Conservation (phyloP, 345 rosid genomes). For the Brassica juncea region DNA sequence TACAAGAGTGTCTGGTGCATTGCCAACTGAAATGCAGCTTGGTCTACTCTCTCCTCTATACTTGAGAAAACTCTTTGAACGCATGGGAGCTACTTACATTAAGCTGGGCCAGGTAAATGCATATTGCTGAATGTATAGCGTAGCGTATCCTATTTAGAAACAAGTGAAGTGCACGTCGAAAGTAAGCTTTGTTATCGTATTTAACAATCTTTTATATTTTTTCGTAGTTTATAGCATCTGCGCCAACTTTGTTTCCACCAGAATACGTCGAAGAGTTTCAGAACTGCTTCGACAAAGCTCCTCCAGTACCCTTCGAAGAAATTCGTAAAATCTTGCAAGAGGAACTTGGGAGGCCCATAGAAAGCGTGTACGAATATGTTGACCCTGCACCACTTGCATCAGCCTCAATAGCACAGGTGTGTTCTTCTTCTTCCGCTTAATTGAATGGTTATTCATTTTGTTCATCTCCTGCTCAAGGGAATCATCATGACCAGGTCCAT, state of each 20-base stretch:
- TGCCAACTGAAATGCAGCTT: conserved; percentile 68
- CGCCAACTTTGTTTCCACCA: conserved; percentile 88
- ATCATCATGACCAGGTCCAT: conserved; percentile 65
- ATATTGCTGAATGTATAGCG: conserved; percentile 3
- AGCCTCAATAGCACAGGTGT: conserved; percentile 94
- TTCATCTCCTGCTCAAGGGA: conserved; percentile 21
- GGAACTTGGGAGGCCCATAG: conserved; percentile 87
- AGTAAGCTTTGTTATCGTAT: background rate
- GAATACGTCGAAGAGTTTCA: conserved; percentile 90
- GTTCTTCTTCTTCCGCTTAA: conserved; percentile 14
- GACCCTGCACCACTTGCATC: conserved; percentile 93
- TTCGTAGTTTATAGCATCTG: conserved; percentile 85
- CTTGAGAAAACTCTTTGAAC: conserved; percentile 90
- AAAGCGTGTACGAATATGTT: conserved; percentile 76
- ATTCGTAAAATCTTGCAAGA: conserved; percentile 73
- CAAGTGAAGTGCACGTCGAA: background rate
- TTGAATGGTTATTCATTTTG: background rate
- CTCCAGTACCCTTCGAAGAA: conserved; percentile 74
- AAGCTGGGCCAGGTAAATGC: conserved; percentile 83
- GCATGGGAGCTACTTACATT: conserved; percentile 97
- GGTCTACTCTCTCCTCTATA: conserved; percentile 88
- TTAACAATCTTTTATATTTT: background rate
- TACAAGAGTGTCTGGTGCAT: conserved; percentile 56
- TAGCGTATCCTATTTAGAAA: background rate
- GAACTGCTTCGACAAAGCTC: conserved; percentile 91